These are phyloP conservation scores for Laetiporus sulphureus DNA, from an alignment of 1,284 basidiomycete species.

Conservation along the genomic window DNA sequence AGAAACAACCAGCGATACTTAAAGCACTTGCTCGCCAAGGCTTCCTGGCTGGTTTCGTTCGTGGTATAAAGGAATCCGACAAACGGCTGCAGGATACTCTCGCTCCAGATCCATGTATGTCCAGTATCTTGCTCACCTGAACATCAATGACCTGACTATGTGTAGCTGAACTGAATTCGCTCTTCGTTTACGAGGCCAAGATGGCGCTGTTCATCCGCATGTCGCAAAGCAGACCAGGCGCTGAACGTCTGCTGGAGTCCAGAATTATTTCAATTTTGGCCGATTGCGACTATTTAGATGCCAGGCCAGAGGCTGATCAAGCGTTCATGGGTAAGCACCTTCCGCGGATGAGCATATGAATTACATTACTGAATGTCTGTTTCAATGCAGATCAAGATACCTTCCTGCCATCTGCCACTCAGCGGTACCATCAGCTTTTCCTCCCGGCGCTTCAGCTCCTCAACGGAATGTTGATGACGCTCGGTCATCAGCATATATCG, in stretches of 20 bases:
- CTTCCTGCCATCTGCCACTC: slow-evolving; percentile 83
- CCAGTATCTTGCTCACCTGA: background rate
- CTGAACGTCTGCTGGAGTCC: slow-evolving; percentile 80
- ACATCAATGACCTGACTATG: background rate
- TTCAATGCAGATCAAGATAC: slow-evolving; percentile 74
- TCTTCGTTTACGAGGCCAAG: slow-evolving; percentile 95
- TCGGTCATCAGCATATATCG: slow-evolving; percentile 59
- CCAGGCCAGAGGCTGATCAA: slow-evolving; percentile 76
- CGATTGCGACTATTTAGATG: slow-evolving; percentile 84
- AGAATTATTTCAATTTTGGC: slow-evolving; percentile 76
- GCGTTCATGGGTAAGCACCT: slow-evolving; percentile 75
- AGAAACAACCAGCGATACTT: slow-evolving; percentile 55
- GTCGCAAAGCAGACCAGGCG: slow-evolving; percentile 76
- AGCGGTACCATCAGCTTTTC: slow-evolving; percentile 85
- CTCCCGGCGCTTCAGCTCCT: slow-evolving; percentile 81
- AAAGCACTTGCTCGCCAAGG: slow-evolving; percentile 69
- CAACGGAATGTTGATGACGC: slow-evolving; percentile 60
- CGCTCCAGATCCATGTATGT: slow-evolving; percentile 81
- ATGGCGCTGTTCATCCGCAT: slow-evolving; percentile 85
- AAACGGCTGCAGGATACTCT: slow-evolving; percentile 73
- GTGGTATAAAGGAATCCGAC: slow-evolving; percentile 82
- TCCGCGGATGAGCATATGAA: too few relatives aligned
- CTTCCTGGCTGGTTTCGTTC: slow-evolving; percentile 79
- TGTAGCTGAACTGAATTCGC: slow-evolving; percentile 80
- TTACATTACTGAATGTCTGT: too few relatives aligned